Evolutionary conservation across 768 basidiomycete species (phyloP).

Genomic region (Hirschioporus abietinus): DNA sequence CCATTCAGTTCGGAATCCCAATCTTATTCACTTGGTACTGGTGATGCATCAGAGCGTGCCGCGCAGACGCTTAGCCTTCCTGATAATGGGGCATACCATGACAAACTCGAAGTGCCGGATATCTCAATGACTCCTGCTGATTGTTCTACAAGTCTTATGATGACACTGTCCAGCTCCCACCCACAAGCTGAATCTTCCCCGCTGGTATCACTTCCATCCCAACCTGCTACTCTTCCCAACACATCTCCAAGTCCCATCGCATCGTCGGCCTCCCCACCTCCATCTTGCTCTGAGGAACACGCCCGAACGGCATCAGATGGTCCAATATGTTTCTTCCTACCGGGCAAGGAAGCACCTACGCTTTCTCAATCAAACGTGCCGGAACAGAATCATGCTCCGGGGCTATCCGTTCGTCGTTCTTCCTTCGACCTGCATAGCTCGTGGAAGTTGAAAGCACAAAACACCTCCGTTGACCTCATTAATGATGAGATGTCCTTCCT

Average conservation of each 20-base stretch:
- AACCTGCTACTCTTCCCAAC: background rate
- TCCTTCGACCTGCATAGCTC: background rate
- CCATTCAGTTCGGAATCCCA: background rate
- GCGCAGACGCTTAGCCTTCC: background rate
- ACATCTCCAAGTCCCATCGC: background rate
- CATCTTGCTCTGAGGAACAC: background rate
- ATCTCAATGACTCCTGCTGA: background rate
- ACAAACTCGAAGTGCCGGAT: background rate
- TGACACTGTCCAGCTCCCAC: background rate
- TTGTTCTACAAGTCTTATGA: background rate
- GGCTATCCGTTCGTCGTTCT: background rate
- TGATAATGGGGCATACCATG: background rate
- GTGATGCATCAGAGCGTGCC: background rate
- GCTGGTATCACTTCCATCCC: background rate
- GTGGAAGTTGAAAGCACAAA: background rate
- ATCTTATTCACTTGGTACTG: background rate
- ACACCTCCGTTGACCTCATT: background rate
- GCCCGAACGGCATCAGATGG: background rate
- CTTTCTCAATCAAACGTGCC: background rate
- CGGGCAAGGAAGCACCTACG: background rate
- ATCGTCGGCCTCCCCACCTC: background rate
- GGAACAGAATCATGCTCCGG: background rate
- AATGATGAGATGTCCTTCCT: background rate
- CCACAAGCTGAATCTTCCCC: background rate
- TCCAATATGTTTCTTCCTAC: background rate